Base-by-base conservation (phyloP, 352 stramenopile species). In the Phytophthora ohioensis region DNA sequence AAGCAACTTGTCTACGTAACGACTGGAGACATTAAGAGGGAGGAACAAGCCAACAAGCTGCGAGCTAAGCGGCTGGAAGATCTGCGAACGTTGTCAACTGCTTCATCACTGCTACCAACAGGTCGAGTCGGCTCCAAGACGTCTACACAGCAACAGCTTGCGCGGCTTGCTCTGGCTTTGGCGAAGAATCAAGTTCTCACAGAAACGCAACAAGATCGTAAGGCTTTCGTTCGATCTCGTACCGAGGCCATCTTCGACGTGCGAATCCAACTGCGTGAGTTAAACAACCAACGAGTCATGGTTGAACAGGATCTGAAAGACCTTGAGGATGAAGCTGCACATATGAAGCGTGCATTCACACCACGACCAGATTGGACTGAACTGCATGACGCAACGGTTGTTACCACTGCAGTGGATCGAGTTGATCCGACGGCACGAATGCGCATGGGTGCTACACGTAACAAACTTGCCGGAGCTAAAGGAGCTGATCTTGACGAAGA, bases 241-340 rank as follows among this genome's bases (percentile, higher is more conserved):
- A 93, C 84, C 2, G 81, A 91, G 35, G 69, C 80, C 13, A 88
- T 93, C 21, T 93, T 93, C 39, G 75, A 87, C 45, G 75, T 91
- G 10, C 82, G 84, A 7, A 84, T 78, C 34, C 60, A 79, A 11
- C 65, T 81, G 2, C 53, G 77, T 1, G 57, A 72, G 11, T 36
- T 91, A 5, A 76, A 90, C 53, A 57, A 64, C 13, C 49, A 75
- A 9, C 74, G 65, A 12, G 48, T 56, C 0, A 57, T 64, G 1
- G 60, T 90, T 8, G 46, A 63, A 6, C 64, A 60, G 1, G 54
- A 84, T 4, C 59, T 73, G 2, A 64, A 68, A 10, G 65, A 59
- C 11, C 48, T 90, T 2, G 57, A 88, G 27, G 60, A 71, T 5
- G 67, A 88, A 38, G 82, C 82, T 12, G 21, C 48, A 1, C 57